Percentiles rank a stretch among this genome's conserved stretches.
Conservation (phyloP, 2,329 filamentous ascomycete species). For the Botrytis aclada region DNA sequence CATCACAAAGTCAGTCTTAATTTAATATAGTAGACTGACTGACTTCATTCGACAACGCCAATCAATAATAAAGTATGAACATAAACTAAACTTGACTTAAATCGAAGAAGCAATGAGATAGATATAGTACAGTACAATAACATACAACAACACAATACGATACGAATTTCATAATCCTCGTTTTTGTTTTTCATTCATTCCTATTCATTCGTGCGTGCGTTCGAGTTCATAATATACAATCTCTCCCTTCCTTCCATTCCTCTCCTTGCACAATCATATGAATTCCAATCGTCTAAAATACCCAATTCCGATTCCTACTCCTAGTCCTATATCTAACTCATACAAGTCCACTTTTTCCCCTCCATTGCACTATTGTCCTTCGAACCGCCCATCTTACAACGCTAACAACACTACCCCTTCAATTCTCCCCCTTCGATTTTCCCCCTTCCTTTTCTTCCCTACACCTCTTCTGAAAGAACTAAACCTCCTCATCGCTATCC, state of each 20-base stretch:
- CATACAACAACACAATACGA: not conserved
- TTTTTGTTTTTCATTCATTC: not conserved
- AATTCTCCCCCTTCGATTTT: not conserved
- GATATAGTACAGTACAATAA: too few relatives aligned
- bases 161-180: not conserved
- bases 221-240: not conserved
- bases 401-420: not conserved
- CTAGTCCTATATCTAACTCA: not conserved
- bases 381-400: not conserved
- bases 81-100: too few relatives aligned
- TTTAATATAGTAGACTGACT: too few relatives aligned
- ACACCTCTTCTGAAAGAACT: not conserved
- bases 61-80: too few relatives aligned
- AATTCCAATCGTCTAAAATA: not conserved
- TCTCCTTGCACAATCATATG: not conserved
- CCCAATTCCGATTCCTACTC: not conserved
- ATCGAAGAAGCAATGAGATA: not conserved
- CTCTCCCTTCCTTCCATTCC: not conserved
- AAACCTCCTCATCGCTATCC: conserved; percentile 86
- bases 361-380: not conserved
- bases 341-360: not conserved
- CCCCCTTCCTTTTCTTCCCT: not conserved
- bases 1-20: too few relatives aligned
- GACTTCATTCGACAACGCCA: too few relatives aligned
- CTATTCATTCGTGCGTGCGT: not conserved